phyloP scores from a whole-genome alignment of 768 basidiomycete species.

The Auricularia heimuer region DNA sequence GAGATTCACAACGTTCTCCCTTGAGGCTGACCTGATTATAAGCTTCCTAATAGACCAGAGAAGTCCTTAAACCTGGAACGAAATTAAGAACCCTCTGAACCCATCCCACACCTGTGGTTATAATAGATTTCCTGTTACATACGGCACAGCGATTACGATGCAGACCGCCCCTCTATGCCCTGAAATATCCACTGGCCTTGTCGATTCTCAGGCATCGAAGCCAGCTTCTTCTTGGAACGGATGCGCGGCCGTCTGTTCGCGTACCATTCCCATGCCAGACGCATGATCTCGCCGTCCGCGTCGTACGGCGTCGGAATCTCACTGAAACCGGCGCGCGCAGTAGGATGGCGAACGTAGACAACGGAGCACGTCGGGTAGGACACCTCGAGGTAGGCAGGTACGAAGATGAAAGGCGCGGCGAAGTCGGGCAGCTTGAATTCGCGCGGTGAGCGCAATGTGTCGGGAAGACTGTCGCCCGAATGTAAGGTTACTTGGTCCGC shows the following conservation, averaged over 20 bases:
- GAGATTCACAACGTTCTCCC: too few relatives aligned
- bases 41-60: too few relatives aligned
- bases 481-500: slow-evolving; percentile 12
- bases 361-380: slow-evolving; percentile 84
- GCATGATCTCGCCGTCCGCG: slow-evolving; percentile 87
- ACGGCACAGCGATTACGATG: too few relatives aligned
- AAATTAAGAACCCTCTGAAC: too few relatives aligned
- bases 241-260: slow-evolving; percentile 57
- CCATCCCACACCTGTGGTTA: too few relatives aligned
- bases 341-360: slow-evolving; percentile 91
- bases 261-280: slow-evolving; percentile 96
- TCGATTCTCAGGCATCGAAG: slow-evolving; percentile 60
- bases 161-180: background rate
- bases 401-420: slow-evolving; percentile 85
- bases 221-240: slow-evolving; percentile 51
- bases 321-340: slow-evolving; percentile 89
- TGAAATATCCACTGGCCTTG: slow-evolving; percentile 13
- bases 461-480: background rate
- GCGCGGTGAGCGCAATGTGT: background rate
- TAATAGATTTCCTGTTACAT: too few relatives aligned
- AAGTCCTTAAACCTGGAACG: too few relatives aligned
- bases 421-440: slow-evolving; percentile 74
- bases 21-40: too few relatives aligned
- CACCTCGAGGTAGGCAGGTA: slow-evolving; percentile 83
- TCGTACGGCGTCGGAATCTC: slow-evolving; percentile 95